Conservation (phyloP, 306 rosid genomes). For the Cucumis melo region DNA sequence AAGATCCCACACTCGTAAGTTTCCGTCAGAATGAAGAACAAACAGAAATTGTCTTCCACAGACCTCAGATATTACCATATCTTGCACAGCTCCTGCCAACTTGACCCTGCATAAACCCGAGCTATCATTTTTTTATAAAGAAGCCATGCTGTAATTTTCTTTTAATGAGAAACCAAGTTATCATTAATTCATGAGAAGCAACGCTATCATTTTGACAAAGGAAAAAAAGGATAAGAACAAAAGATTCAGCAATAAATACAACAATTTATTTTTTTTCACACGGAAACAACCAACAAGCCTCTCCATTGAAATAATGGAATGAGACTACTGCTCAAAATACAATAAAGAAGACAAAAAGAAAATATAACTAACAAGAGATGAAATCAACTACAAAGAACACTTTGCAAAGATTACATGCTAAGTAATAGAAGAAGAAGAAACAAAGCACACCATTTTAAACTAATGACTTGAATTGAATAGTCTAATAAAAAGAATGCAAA, state of each 20-base stretch:
- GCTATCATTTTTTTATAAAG: background rate
- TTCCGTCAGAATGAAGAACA: constrained; percentile 79
- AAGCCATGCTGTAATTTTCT: background rate
- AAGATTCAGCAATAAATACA: background rate
- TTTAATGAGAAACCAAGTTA: background rate
- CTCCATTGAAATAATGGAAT: no score
- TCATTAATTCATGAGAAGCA: background rate
- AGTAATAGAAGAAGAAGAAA: no score
- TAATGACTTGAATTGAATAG: no score
- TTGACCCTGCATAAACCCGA: constrained; percentile 50
- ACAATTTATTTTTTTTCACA: no score
- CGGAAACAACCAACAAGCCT: no score
- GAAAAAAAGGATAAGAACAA: background rate
- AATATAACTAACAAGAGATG: no score
- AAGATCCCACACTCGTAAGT: constrained; percentile 76
- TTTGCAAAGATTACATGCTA: no score
- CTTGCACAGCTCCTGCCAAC: constrained; percentile 52
- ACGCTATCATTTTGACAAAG: background rate
- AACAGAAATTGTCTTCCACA: constrained; percentile 49
- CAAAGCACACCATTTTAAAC: no score
- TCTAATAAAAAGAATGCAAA: no score
- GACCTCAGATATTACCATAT: constrained; percentile 52
- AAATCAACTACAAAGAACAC: no score
- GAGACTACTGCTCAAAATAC: no score
- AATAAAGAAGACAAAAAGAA: no score